Evolutionary conservation across 768 basidiomycete species (phyloP), one percentile per base, ranked within the genome.

Genomic region (Albatrellus ellisii): DNA sequence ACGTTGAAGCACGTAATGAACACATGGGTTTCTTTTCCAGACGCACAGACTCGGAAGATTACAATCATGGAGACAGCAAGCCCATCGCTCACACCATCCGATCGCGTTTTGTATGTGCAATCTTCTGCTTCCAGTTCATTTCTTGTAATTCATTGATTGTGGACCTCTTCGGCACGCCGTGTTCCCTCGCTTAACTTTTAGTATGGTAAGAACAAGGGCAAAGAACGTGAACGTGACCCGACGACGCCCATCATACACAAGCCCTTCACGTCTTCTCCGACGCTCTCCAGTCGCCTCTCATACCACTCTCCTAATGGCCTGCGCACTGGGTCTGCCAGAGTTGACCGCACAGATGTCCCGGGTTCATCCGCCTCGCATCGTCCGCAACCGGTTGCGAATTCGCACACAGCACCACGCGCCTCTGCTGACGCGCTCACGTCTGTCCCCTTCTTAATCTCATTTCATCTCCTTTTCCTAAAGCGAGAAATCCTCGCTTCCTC

Each of bases 21-120:
- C 41, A 37, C 35, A 65, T 65, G 63, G 63, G 61, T 45, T 63
- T 65, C 52, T 65, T 65, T 44, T 61, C 62, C 34, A 49, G 61
- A 52, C 60, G 59, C 49, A 51, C 57, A 39, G 54, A 63, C 39
- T 55, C 58, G 12, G 36, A 52, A 31, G 50, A 55, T 25, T 26
- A 10, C 18, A 36, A 33, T 29, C 12, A 46, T 15, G 41, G 42
- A 26, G 36, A 55, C 32, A 45, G 53, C 32, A 47, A 26, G 34
- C 38, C 55, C 21, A 55, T 55, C 43, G 56, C 55, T 41, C 56
- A 49, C 36, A 54, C 62, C 42, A 61, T 65, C 36, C 62, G 62
- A 45, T 62, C 62, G 24, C 54, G 60, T 54, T 64, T 65, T 45
- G 63, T 65, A 50, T 46, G 63, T 59, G 17, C 41, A 28, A 25